Evolutionary conservation across 108 stramenopile genomes (phyloP).

Genomic region (Aureococcus anophagefferens): DNA sequence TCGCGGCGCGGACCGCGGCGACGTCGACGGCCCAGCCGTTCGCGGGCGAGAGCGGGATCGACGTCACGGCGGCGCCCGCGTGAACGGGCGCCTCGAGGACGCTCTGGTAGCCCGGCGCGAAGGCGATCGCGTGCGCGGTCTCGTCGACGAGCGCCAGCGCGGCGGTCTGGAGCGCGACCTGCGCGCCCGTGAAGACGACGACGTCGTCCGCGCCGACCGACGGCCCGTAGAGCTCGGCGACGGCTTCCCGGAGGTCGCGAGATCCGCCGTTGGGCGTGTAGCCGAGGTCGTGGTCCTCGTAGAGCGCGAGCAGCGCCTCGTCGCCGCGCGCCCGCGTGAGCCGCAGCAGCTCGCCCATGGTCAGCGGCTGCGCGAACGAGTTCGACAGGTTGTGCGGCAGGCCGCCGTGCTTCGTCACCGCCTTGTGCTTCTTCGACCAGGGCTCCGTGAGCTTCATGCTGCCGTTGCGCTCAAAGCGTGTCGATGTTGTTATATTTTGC

Average conservation of each 20-base stretch:
- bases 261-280: constrained; percentile 67
- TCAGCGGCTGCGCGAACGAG: constrained; percentile 60
- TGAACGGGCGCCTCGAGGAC: constrained; percentile 48
- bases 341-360: constrained; percentile 43
- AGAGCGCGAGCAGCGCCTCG: constrained; percentile 34
- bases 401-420: constrained; percentile 16
- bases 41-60: constrained; percentile 33
- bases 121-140: constrained; percentile 52
- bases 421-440: constrained; percentile 58
- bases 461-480: no score
- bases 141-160: constrained; percentile 45
- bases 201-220: constrained; percentile 44
- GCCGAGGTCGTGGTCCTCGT: constrained; percentile 42
- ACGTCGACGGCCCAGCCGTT: constrained; percentile 58
- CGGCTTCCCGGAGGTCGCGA: constrained; percentile 50
- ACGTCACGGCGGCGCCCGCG: constrained; percentile 40
- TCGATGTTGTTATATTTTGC: no score
- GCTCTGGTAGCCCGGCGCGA: constrained; percentile 67
- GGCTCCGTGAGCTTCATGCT: constrained; percentile 22
- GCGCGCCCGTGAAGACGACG: constrained; percentile 60
- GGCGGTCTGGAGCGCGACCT: constrained; percentile 59
- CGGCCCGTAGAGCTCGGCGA: constrained; percentile 46
- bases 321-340: constrained; percentile 32
- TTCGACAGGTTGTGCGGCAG: constrained; percentile 56
- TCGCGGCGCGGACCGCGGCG: constrained; percentile 37